Conservation (phyloP, 805 yeast genomes). For the Geotrichum ghanense region DNA sequence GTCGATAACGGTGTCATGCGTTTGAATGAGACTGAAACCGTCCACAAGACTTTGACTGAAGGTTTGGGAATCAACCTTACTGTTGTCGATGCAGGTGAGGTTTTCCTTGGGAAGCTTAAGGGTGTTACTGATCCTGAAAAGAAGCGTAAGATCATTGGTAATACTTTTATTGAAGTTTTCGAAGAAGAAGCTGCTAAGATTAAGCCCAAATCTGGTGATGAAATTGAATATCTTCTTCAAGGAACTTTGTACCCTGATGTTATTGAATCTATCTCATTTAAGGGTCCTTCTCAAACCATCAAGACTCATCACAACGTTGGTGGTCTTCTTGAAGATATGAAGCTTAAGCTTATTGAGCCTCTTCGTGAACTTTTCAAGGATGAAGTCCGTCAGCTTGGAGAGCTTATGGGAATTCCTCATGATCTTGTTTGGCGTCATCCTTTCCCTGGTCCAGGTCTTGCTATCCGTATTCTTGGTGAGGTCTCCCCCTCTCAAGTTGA, state of each 20-base stretch:
- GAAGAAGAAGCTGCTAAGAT: constrained; percentile 92
- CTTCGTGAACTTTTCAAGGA: constrained; percentile 97
- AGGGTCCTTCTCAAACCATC: constrained; percentile 99
- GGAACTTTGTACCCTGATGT: constrained; percentile 98
- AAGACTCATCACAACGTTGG: constrained; percentile 99
- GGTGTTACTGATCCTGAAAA: constrained; percentile 98
- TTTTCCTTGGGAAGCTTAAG: constrained; percentile 72
- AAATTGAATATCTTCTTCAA: constrained; percentile 86
- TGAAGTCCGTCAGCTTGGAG: constrained; percentile 95
- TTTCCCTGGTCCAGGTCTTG: constrained; percentile 99
- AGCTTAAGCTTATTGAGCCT: constrained; percentile 95
- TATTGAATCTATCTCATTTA: constrained; percentile 95
- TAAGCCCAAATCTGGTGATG: constrained; percentile 66
- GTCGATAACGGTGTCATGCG: constrained; percentile 98
- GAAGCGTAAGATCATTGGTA: constrained; percentile 97
- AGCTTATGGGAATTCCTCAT: constrained; percentile 86
- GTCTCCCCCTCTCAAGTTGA: constrained; percentile 87
- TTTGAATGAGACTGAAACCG: constrained; percentile 80
- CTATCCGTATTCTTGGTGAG: constrained; percentile 95
- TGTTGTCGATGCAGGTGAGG: constrained; percentile 88
- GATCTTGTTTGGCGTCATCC: constrained; percentile 99
- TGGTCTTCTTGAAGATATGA: constrained; percentile 95
- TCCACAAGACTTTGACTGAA: constrained; percentile 77
- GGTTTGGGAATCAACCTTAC: constrained; percentile 92
- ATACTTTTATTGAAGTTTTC: constrained; percentile 93